phyloP scores from a whole-genome alignment of 805 yeast species.

The Kregervanrija pseudodelftensis region DNA sequence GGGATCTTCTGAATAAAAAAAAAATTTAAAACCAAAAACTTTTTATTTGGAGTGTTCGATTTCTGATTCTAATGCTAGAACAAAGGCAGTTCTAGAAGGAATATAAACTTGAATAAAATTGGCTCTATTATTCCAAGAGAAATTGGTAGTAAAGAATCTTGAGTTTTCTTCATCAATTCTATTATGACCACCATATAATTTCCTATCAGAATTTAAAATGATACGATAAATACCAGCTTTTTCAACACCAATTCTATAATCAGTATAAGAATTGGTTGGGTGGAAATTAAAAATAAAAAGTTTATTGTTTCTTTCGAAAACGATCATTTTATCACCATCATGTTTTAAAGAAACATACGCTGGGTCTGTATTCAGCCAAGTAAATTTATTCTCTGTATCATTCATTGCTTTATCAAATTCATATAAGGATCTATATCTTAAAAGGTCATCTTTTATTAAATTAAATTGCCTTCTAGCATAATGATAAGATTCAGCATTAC shows the following conservation, averaged over 20 bases:
- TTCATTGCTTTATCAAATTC: constrained; percentile 86
- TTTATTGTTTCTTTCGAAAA: constrained; percentile 80
- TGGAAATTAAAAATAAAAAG: constrained; percentile 87
- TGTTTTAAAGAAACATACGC: constrained; percentile 86
- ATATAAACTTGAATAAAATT: constrained; percentile 73
- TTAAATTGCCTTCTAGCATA: constrained; percentile 95
- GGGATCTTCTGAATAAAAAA: neutral
- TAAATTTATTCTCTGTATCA: constrained; percentile 57
- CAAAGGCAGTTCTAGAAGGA: constrained; percentile 70
- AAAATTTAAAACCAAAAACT: neutral
- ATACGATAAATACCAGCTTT: constrained; percentile 67
- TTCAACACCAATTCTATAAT: constrained; percentile 88
- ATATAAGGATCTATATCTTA: constrained; percentile 73
- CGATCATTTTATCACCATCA: constrained; percentile 83
- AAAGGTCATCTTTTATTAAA: constrained; percentile 67
- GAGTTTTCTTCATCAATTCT: constrained; percentile 52
- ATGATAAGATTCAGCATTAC: constrained; percentile 82
- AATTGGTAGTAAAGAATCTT: constrained; percentile 62
- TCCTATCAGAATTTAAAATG: constrained; percentile 67
- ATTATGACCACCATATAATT: constrained; percentile 72
- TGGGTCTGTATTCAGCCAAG: constrained; percentile 63
- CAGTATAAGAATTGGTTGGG: constrained; percentile 74
- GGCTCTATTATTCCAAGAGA: constrained; percentile 72
- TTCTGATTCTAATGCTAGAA: constrained; percentile 40
- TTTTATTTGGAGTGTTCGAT: constrained; percentile 11